Conservation (phyloP, 192 early-diverging fungal genomes). For the Coemansia javaensis region DNA sequence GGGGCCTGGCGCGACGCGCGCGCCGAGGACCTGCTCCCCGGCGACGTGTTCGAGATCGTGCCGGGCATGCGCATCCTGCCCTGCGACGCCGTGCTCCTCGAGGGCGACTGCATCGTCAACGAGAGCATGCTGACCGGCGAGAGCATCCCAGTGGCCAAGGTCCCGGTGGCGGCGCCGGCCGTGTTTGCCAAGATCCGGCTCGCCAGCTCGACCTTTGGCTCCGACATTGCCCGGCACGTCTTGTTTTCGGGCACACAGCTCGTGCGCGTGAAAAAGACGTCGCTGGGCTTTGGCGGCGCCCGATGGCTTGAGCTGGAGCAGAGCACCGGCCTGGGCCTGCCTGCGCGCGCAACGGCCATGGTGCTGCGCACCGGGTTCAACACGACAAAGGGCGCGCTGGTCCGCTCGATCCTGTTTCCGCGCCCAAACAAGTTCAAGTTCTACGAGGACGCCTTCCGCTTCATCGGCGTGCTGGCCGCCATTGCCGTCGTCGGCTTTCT, state of each 20-base stretch:
- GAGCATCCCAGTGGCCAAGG: constrained; percentile 90
- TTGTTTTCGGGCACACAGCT: constrained; percentile 91
- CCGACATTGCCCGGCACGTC: constrained; percentile 77
- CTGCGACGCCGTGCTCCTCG: constrained; percentile 87
- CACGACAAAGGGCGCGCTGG: constrained; percentile 91
- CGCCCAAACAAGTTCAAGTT: constrained; percentile 96
- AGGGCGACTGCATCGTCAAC: constrained; percentile 96
- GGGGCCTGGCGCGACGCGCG: constrained; percentile 44
- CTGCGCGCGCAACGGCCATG: constrained; percentile 70
- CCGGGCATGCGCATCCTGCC: constrained; percentile 65
- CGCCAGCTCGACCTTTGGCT: constrained; percentile 47
- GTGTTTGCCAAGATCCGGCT: constrained; percentile 57
- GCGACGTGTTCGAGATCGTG: constrained; percentile 88
- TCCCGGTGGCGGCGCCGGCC: constrained; percentile 69
- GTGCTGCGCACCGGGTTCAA: constrained; percentile 92
- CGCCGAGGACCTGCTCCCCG: constrained; percentile 89
- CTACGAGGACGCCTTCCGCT: constrained; percentile 95
- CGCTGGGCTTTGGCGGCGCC: constrained; percentile 32
- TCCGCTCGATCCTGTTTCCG: constrained; percentile 95
- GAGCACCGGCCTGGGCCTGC: constrained; percentile 37
- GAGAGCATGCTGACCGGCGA: constrained; percentile 99
- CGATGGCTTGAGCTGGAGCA: constrained; percentile 46
- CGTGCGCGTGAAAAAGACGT: constrained; percentile 66
- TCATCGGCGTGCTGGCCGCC: constrained; percentile 83
- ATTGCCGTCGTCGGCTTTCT: constrained; percentile 87